Conservation (phyloP, 139 green algal species). For the Limnomonas spitsbergensis region DNA sequence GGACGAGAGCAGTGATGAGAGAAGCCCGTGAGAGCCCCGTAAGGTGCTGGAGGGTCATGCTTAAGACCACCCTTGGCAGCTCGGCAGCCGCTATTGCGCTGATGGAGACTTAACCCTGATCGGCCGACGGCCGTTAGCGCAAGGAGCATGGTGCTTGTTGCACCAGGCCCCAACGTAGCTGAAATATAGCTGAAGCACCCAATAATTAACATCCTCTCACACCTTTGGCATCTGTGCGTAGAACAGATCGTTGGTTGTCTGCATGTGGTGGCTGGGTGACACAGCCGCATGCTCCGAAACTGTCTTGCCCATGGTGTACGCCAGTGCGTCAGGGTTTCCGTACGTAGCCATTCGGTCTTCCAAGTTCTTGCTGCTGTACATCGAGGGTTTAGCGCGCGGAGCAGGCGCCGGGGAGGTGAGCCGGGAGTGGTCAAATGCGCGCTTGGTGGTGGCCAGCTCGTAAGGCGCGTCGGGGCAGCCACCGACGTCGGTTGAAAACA, state of each 20-base stretch:
- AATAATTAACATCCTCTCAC: too few species aligned
- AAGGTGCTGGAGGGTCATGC: too few species aligned
- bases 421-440: background rate
- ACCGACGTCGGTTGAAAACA: background rate
- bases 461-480: background rate
- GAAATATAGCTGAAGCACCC: too few species aligned
- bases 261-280: background rate
- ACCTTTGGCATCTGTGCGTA: background rate
- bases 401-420: background rate
- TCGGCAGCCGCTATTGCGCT: too few species aligned
- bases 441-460: background rate
- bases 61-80: too few species aligned
- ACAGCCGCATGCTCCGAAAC: background rate
- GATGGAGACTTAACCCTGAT: too few species aligned
- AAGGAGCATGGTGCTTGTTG: too few species aligned
- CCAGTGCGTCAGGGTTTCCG: background rate
- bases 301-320: background rate
- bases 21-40: too few species aligned
- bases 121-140: too few species aligned
- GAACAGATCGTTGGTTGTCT: background rate
- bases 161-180: too few species aligned
- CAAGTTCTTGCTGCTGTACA: slow-evolving; percentile 3
- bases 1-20: too few species aligned
- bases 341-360: background rate
- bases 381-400: background rate